These are phyloP conservation scores for Asterella californica DNA, from an alignment of 225 moss, liverwort and hornwort species.

Conservation along the genomic window DNA sequence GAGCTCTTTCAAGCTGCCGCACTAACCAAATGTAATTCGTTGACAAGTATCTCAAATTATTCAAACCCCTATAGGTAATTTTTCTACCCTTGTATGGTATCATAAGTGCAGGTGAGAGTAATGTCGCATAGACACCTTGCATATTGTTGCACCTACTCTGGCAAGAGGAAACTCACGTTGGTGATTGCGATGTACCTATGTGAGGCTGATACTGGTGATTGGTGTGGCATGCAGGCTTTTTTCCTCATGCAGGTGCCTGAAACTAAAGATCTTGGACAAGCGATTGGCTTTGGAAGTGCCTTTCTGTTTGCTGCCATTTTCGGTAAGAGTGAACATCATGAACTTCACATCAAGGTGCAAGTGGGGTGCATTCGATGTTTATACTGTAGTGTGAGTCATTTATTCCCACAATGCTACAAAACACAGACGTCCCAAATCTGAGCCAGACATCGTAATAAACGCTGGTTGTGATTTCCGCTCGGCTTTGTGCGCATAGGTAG, in stretches of 20 bases:
- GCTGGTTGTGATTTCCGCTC: no score
- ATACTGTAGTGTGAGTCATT: neutral
- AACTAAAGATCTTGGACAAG: slow-evolving; percentile 69
- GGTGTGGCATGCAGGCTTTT: slow-evolving; percentile 47
- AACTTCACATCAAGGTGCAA: neutral
- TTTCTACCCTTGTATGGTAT: no score
- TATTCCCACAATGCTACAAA: neutral
- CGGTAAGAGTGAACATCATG: slow-evolving; percentile 37
- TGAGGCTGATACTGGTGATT: neutral
- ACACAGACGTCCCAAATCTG: no score
- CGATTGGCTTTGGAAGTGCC: slow-evolving; percentile 64
- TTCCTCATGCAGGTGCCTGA: slow-evolving; percentile 76
- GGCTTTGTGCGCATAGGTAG: no score
- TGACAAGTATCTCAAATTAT: neutral
- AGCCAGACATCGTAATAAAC: no score
- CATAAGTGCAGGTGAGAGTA: neutral
- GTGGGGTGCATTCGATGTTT: neutral
- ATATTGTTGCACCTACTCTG: neutral
- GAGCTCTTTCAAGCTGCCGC: neutral
- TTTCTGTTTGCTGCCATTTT: slow-evolving; percentile 66
- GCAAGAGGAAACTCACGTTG: neutral
- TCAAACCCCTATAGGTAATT: neutral
- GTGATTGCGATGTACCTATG: neutral
- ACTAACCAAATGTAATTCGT: neutral
- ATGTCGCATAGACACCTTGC: neutral